phyloP scores from a whole-genome alignment of 306 rosid genomes.

The Acacia melanoxylon region DNA sequence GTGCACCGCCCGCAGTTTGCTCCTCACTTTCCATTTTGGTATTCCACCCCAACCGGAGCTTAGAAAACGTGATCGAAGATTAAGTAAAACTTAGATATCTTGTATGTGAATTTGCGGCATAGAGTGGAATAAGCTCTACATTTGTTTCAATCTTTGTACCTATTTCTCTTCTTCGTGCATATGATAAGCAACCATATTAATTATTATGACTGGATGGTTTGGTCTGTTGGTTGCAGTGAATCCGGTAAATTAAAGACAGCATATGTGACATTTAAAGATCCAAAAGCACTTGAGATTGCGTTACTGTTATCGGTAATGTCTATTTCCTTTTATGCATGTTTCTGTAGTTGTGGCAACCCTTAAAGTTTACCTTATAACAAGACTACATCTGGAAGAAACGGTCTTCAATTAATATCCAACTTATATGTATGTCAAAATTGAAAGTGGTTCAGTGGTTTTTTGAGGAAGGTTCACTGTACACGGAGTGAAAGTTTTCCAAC shows the following conservation, averaged over 20 bases:
- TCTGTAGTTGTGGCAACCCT: background rate
- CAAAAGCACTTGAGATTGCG: conserved; percentile 77
- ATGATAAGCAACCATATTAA: background rate
- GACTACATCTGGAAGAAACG: background rate
- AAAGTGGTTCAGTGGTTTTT: background rate
- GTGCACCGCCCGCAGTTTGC: background rate
- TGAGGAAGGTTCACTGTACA: background rate
- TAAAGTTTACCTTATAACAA: background rate
- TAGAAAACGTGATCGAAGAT: background rate
- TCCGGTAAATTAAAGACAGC: conserved; percentile 56
- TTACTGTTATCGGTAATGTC: conserved; percentile 60
- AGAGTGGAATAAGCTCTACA: background rate
- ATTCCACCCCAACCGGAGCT: background rate
- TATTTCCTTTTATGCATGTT: conserved; percentile 6
- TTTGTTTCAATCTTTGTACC: background rate
- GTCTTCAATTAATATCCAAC: background rate
- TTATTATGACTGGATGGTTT: background rate
- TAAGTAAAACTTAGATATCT: background rate
- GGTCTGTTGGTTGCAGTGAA: conserved; percentile 50
- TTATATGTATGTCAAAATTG: background rate
- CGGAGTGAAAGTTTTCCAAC: background rate
- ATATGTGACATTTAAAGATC: conserved; percentile 65
- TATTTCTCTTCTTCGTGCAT: conserved; percentile 18
- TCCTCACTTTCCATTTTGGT: background rate
- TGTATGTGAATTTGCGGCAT: background rate